phyloP scores from a whole-genome alignment of 1,284 basidiomycete species.

The Volvariella surrecta region DNA sequence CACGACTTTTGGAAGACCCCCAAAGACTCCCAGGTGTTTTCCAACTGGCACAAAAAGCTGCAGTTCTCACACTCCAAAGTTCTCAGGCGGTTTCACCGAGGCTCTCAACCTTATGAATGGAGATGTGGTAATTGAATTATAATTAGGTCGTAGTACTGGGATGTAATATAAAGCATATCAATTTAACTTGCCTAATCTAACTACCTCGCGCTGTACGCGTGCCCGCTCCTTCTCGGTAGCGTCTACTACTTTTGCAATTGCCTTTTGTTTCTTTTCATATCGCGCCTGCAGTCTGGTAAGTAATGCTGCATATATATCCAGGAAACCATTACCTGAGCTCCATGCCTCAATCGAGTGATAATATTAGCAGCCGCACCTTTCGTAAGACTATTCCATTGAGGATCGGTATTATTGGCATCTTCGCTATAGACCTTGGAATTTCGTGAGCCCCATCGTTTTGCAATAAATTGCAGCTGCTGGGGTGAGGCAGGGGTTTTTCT shows the following conservation, averaged over 20 bases:
- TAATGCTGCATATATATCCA: slow-evolving; percentile 5
- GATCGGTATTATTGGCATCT: slow-evolving; percentile 3
- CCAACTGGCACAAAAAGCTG: slow-evolving; percentile 52
- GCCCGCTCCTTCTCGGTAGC: slow-evolving; percentile 34
- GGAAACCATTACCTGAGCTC: slow-evolving; percentile 46
- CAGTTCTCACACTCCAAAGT: slow-evolving; percentile 55
- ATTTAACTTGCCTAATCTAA: slow-evolving; percentile 49
- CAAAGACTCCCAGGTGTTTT: slow-evolving; percentile 34
- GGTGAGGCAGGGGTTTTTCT: slow-evolving; percentile 56
- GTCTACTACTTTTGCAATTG: slow-evolving; percentile 24
- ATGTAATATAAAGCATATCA: not conserved
- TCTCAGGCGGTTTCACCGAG: slow-evolving; percentile 56
- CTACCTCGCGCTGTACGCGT: slow-evolving; percentile 42
- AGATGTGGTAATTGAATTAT: too few relatives aligned
- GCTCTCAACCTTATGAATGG: slow-evolving; percentile 29
- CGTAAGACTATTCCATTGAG: slow-evolving; percentile 31
- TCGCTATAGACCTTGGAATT: slow-evolving; percentile 23
- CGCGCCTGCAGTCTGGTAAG: slow-evolving; percentile 32
- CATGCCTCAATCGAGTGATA: slow-evolving; percentile 71
- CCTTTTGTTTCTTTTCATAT: slow-evolving; percentile 45
- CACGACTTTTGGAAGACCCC: slow-evolving; percentile 36
- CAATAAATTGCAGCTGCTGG: slow-evolving; percentile 56
- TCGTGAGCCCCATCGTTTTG: slow-evolving; percentile 38
- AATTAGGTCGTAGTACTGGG: too few relatives aligned
- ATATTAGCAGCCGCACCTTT: slow-evolving; percentile 77